Conservation (phyloP, 495 filamentous ascomycete genomes). For the Penicillium cinerascens region DNA sequence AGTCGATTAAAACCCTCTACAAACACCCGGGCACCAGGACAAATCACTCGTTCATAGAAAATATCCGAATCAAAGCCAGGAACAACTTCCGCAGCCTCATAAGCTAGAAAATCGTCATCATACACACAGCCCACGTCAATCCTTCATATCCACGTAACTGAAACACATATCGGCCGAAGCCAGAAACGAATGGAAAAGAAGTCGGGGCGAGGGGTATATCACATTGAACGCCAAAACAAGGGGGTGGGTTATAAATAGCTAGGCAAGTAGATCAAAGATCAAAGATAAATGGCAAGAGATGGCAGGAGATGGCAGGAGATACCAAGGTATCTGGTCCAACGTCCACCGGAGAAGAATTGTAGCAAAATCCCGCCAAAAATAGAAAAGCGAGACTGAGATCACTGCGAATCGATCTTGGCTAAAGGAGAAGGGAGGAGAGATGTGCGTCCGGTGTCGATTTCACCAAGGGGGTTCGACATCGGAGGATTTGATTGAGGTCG, state of each 20-base stretch:
- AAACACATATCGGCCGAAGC: constrained; percentile 16
- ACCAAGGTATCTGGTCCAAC: neutral
- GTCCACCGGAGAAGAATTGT: neutral
- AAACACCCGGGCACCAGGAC: neutral
- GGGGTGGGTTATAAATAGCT: constrained; percentile 11
- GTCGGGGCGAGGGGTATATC: constrained; percentile 45
- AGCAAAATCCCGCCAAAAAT: neutral
- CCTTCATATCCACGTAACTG: constrained; percentile 22
- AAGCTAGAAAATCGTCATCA: constrained; percentile 8
- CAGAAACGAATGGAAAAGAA: constrained; percentile 22
- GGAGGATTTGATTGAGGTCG: neutral
- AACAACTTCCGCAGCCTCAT: neutral
- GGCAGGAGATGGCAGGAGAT: neutral
- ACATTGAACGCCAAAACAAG: constrained; percentile 41
- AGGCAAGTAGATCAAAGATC: constrained; percentile 6
- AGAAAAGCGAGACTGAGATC: constrained; percentile 1
- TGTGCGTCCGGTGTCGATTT: constrained; percentile 22
- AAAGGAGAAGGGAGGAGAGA: constrained; percentile 29
- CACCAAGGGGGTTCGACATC: constrained; percentile 24
- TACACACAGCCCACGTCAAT: constrained; percentile 14
- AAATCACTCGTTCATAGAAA: neutral
- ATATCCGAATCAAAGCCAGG: neutral
- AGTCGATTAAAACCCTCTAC: constrained; percentile 5
- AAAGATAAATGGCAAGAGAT: neutral
- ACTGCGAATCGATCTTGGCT: constrained; percentile 24